Evolutionary conservation across 2,329 filamentous ascomycete genomes (phyloP).

Genomic region (Akanthomyces muscarius): DNA sequence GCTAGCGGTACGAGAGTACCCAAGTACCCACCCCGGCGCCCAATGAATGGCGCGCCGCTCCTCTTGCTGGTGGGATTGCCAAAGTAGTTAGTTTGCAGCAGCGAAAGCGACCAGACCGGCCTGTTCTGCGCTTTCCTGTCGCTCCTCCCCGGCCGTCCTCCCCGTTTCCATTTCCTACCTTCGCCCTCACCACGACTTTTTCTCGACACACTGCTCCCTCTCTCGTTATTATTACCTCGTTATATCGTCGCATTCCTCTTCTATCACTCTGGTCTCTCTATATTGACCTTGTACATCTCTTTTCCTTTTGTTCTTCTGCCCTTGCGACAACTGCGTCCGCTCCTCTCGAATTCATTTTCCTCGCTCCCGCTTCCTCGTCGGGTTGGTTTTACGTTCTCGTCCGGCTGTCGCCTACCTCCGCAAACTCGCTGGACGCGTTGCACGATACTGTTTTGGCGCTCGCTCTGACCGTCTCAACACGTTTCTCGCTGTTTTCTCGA

Average conservation of each 20-base stretch:
- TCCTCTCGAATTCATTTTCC: not conserved
- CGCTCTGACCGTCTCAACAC: not conserved
- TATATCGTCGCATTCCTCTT: not conserved
- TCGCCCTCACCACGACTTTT: constrained; percentile 15
- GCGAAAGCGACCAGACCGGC: constrained; percentile 3
- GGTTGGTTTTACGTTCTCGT: constrained; percentile 9
- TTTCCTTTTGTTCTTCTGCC: constrained; percentile 1
- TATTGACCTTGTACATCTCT: not conserved
- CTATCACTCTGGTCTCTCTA: not conserved
- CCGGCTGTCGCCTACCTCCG: not conserved
- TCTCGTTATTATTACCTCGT: constrained; percentile 14
- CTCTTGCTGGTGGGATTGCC: constrained; percentile 13
- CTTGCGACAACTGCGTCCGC: constrained; percentile 6
- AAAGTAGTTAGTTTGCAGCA: constrained; percentile 11
- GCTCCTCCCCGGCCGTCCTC: constrained; percentile 19
- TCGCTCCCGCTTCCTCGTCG: constrained; percentile 8
- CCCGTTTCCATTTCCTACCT: constrained; percentile 18
- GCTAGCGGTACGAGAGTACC: constrained; percentile 7
- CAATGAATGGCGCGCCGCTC: constrained; percentile 12
- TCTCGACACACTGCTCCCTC: constrained; percentile 12
- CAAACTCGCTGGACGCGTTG: constrained; percentile 1
- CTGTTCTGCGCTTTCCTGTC: constrained; percentile 15
- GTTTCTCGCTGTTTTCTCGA: not conserved
- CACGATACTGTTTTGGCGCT: not conserved
- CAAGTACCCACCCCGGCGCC: constrained; percentile 12